Evolutionary conservation across 768 basidiomycete genomes (phyloP), one percentile per base, ranked within the genome.

Genomic region (Piloderma croceum): DNA sequence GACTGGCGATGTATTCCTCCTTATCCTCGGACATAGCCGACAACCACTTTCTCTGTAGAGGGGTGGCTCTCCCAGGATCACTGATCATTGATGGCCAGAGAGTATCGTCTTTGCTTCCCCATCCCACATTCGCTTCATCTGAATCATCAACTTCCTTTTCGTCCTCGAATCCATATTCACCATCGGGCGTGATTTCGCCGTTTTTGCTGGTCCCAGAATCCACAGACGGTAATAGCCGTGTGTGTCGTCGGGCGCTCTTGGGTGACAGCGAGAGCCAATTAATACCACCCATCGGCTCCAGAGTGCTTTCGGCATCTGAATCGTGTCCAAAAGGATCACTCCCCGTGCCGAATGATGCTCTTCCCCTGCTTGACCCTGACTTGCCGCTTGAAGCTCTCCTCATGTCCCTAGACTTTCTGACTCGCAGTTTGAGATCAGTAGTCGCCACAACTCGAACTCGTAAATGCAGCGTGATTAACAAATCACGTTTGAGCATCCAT

Each of bases 21-120:
- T 86, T 89, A 1, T 81, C 83, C 22, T 86, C 81, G 3, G 83
- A 83, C 80, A 97, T 96, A n/a, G 81, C 84, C n/a, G 79, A 73
- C 40, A 96, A 65, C 90, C 91, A 94, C 39, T 77, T 73, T 34
- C 83, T 72, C 61, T 94, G 82, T 43, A 81, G 60, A 15, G 83
- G 75, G 13, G 82, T 89, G 13, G 91, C 91, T 31, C 81, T 71
- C 1, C 79, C 83, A 17, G 92, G 92, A 60, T 90, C 86, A 42
- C 73, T 70, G 33, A 94, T 90, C 61, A 94, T 79, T 3, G 83
- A 76, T 5, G 80, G 69, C 67, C 71, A 72, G 6, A 71, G 69
- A 19, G 68, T 62, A 15, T 62, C 63, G 21, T 61, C 55, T 37
- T 57, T 60, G 19, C 67, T 64, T 23, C 67, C 68, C 17, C 72